These are phyloP conservation scores for Leishmania amazonensis DNA, from an alignment of 208 protist genomes.

Conservation along the genomic window DNA sequence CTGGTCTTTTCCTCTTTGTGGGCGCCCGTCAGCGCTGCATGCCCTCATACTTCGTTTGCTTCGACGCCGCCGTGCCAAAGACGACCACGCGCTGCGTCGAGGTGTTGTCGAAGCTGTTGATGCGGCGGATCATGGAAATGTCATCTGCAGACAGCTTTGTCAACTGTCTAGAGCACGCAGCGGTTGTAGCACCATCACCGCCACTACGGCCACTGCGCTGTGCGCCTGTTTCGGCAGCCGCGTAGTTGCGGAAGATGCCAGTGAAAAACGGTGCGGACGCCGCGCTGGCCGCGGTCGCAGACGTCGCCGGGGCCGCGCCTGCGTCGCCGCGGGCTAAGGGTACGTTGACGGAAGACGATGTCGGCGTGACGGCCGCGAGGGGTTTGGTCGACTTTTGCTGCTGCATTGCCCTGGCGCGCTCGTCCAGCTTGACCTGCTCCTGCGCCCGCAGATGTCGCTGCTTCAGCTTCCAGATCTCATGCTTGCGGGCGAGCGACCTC, in stretches of 20 bases:
- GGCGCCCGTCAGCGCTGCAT: neutral
- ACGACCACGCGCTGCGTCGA: conserved; percentile 76
- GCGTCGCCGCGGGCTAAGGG: neutral
- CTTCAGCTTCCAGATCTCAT: conserved; percentile 81
- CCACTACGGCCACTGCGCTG: neutral
- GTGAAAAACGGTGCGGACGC: neutral
- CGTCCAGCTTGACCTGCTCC: conserved; percentile 32
- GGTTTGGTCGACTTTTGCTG: conserved; percentile 5
- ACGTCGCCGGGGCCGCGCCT: neutral
- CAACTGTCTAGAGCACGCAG: conserved; percentile 26
- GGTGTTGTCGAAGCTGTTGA: conserved; percentile 85
- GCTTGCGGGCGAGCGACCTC: conserved; percentile 58
- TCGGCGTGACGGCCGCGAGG: neutral
- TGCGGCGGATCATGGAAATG: conserved; percentile 80
- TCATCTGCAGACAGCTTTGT: conserved; percentile 59
- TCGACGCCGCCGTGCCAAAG: conserved; percentile 45
- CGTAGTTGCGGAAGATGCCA: neutral
- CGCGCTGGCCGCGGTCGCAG: neutral
- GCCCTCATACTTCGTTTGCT: conserved; percentile 16
- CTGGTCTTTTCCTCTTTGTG: neutral
- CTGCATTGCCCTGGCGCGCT: conserved; percentile 23
- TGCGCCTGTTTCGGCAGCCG: neutral
- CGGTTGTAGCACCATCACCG: neutral
- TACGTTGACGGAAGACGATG: neutral
- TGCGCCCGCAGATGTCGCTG: conserved; percentile 59